Evolutionary conservation across 176 grass and related monocot species (phyloP).

Genomic region (Metroxylon sagu): DNA sequence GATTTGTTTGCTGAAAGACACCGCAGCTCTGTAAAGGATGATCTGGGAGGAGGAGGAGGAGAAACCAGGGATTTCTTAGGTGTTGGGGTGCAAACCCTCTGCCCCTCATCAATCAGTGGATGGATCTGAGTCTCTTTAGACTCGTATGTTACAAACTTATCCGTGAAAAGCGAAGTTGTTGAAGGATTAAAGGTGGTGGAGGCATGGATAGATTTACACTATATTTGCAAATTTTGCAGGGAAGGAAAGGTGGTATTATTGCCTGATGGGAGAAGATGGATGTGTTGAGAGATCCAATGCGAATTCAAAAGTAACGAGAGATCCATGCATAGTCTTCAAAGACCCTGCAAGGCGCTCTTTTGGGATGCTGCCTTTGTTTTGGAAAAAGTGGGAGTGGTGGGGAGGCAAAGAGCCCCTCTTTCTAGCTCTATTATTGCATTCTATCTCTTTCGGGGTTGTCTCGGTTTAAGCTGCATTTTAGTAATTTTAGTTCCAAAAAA

Average conservation of each 20-base stretch:
- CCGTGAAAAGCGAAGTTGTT: background rate
- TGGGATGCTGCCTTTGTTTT: conserved; percentile 25
- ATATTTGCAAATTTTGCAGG: background rate
- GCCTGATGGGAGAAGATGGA: background rate
- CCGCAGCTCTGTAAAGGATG: conserved; percentile 30
- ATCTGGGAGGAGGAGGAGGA: conserved; percentile 25
- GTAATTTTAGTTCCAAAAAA: conserved; percentile 25
- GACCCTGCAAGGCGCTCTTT: conserved; percentile 21
- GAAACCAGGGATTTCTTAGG: conserved; percentile 89
- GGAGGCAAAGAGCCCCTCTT: conserved; percentile 28
- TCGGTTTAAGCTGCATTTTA: conserved; percentile 23
- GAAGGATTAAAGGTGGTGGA: background rate
- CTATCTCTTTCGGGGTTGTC: conserved; percentile 21
- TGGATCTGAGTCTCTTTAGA: conserved; percentile 38
- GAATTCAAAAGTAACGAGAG: conserved; percentile 7
- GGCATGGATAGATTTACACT: background rate
- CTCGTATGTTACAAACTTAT: background rate
- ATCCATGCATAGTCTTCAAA: conserved; percentile 33
- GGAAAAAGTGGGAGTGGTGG: conserved; percentile 15
- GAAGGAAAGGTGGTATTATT: background rate
- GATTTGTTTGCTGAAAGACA: conserved; percentile 36
- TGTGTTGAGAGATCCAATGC: background rate
- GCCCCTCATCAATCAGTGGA: conserved; percentile 47
- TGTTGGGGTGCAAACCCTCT: conserved; percentile 71
- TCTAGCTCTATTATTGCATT: conserved; percentile 27